Evolutionary conservation across 257 asterid species (phyloP), one percentile per base, ranked within the genome.

Genomic region (Lantana camara): DNA sequence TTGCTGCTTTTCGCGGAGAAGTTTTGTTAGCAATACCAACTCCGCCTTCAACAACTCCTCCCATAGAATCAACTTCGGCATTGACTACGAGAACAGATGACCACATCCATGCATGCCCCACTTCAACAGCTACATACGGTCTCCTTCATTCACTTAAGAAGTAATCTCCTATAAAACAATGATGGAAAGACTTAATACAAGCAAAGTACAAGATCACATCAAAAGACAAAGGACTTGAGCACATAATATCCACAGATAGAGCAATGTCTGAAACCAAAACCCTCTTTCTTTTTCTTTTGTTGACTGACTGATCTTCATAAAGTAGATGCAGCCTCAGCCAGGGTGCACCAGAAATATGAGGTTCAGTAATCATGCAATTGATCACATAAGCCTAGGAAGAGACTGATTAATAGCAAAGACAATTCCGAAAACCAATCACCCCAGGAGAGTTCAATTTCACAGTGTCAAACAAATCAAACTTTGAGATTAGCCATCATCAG

Each of bases 51-150:
- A 82, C 83, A 78, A 84, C 90, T 60, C 91, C 95, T 66, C 91
- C 98, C 98, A 91, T 91, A 71, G 92, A 89, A 84, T 83, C 96
- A 78, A 80, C 87, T 76, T 84, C 91, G 77, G 96, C 90, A 84
- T 86, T 75, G 87, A 86, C 95, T 88, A 83, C 23, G 66, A 75
- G 83, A 79, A 66, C 80, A 84, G 86, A 75, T 64, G 80, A 75
- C 76, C 73, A 83, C 86, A 86, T 81, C 91, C 94, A 84, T 80
- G 86, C 90, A 86, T 85, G 68, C 80, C 91, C 68, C 54, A 63
- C 73, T 72, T 75, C 69, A 68, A 68, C 52, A 69, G 77, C 82
- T 76, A 66, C 50, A 53, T 63, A 32, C 37, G 64, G 30, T 45
- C 48, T 64, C 63, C 63, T 55, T 67, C 85, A 79, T 68, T 32